Evolutionary conservation across 352 stramenopile genomes (phyloP).

Genomic region (Phytophthora palmivora): DNA sequence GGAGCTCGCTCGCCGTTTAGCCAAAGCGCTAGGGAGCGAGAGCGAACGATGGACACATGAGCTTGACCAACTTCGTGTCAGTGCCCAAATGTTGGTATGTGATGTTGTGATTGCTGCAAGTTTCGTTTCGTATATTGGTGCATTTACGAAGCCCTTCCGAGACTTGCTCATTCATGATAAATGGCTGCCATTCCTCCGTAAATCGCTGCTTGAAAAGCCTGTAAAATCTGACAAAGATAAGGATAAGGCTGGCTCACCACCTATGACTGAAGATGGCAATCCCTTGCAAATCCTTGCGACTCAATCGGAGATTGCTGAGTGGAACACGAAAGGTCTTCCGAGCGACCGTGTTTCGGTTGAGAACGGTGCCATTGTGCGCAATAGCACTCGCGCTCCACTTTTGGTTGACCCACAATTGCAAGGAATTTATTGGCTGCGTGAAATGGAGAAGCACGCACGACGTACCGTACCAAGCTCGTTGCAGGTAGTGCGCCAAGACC

Average conservation of each 20-base stretch:
- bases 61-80: conserved; percentile 74
- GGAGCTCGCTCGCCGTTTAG: conserved; percentile 92
- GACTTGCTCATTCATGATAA: conserved; percentile 85
- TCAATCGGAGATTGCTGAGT: conserved; percentile 84
- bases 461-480: conserved; percentile 51
- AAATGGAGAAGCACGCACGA: conserved; percentile 81
- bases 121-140: conserved; percentile 94
- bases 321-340: conserved; percentile 86
- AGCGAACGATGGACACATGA: conserved; percentile 92
- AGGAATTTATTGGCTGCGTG: conserved; percentile 88
- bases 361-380: conserved; percentile 90
- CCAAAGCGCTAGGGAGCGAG: conserved; percentile 92
- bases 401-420: conserved; percentile 93
- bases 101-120: conserved; percentile 92
- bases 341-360: conserved; percentile 91
- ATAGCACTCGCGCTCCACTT: conserved; percentile 85
- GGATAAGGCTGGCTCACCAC: conserved; percentile 19
- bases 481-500: conserved; percentile 85
- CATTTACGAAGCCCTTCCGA: conserved; percentile 94
- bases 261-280: conserved; percentile 47
- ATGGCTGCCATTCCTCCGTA: conserved; percentile 90
- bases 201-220: conserved; percentile 40
- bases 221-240: conserved; percentile 25
- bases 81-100: conserved; percentile 85
- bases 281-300: conserved; percentile 78